A percentile compares a stretch with the other conserved stretches of the same genome.
Evolutionary conservation across 805 yeast genomes (phyloP).

Genomic region (Yarrowia sp.): DNA sequence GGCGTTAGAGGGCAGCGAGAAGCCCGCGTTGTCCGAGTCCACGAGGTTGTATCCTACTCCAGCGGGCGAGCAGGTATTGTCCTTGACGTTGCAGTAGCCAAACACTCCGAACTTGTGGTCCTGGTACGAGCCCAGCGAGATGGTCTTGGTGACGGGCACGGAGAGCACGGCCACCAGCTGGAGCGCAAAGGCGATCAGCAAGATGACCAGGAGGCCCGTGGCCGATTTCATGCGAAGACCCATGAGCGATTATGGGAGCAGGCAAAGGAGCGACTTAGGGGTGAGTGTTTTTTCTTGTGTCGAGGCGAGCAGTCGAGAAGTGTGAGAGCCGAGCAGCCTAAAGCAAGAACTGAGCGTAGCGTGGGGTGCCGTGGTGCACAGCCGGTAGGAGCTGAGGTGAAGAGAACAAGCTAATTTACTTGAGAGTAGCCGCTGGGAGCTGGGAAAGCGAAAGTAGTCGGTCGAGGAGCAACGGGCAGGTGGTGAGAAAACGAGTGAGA

Average conservation of each 20-base stretch:
- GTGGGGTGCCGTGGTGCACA: background rate
- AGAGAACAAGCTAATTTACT: background rate
- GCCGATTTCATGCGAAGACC: constrained; percentile 38
- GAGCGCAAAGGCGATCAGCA: constrained; percentile 53
- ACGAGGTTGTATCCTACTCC: constrained; percentile 47
- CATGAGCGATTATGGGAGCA: constrained; percentile 28
- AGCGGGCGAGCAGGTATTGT: constrained; percentile 43
- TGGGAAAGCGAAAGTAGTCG: background rate
- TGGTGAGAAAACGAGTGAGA: no score
- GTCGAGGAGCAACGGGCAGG: background rate
- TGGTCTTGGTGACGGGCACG: constrained; percentile 53
- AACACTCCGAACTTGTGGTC: constrained; percentile 64
- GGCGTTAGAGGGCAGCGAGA: constrained; percentile 58
- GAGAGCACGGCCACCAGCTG: constrained; percentile 60
- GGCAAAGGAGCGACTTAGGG: background rate
- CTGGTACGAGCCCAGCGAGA: constrained; percentile 51
- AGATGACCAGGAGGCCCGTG: constrained; percentile 41
- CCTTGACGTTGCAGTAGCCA: constrained; percentile 53
- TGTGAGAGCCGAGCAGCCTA: no score
- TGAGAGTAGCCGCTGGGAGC: constrained; percentile 1
- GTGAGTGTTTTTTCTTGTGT: background rate
- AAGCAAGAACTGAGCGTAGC: background rate
- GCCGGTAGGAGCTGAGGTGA: background rate
- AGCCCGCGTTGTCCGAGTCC: constrained; percentile 41
- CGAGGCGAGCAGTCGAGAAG: background rate